Base-by-base conservation (phyloP, 164 flowering plant species). In the Hamamelis virginiana region DNA sequence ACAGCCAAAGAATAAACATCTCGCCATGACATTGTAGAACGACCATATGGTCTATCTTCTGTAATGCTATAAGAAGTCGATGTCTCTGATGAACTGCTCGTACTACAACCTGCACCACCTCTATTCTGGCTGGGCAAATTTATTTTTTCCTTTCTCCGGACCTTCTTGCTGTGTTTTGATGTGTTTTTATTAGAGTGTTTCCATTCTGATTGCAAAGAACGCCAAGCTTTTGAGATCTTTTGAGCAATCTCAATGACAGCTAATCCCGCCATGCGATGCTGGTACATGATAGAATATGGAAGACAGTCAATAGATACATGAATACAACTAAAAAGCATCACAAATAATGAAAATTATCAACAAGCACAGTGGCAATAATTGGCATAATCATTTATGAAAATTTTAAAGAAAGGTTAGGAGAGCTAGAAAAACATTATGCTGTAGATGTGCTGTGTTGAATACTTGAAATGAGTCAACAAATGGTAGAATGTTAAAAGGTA, bases 261-360 rank as follows among this genome's bases (percentile, higher is more conserved):
- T 67, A 95, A 86, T 61, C 99, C 99, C 10, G 99, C 99, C 99
- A 95, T 95, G 14, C 99, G 97, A 80, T 92, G 88, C 99, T 95
- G 89, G 53, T 51, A 79, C 64, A 79, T 33, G 16, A 44, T 26
- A 63, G 28, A 33, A 58, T 11, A 56, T 14, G 38, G 44, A 21
- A 62, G 25, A 67, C 14, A 19, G 57, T 52, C 16, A 62, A 19
- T 12, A 71, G 9, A 62, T 47, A 57, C 14, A 64, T 8, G 47
- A 64, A 23, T 48, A 33, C 14, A 1, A 28, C 12, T 27, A 64
- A 19, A 38, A 23, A 53, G 16, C 21, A 59, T 18, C 23, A 51
- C 16, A 8, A 61, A 53, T 56, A 72, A 25, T 38, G 48, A 9
- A 38, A 50, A 23, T 64, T 48, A 11, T 23, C 25, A 33, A 38